phyloP scores from a whole-genome alignment of 2,329 filamentous ascomycete genomes.

The Didymella pomorum region DNA sequence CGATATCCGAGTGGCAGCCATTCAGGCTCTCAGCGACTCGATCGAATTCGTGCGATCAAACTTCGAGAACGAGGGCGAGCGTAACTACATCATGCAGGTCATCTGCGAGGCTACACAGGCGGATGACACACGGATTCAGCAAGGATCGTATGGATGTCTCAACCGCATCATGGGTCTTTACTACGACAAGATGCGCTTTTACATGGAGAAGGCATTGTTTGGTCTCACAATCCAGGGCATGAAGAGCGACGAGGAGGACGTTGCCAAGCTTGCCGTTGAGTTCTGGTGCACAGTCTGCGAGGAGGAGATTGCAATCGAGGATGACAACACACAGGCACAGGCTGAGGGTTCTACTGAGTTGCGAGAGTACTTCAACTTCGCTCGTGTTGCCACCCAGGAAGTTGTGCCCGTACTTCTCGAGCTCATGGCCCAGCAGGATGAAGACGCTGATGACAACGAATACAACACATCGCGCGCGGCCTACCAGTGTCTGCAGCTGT shows the following conservation, averaged over 20 bases:
- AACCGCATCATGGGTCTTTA: conserved; percentile 99
- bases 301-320: conserved; percentile 96
- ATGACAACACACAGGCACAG: conserved; percentile 83
- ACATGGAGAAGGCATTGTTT: conserved; percentile 99
- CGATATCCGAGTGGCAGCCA: conserved; percentile 91
- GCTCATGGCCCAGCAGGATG: conserved; percentile 94
- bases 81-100: conserved; percentile 99
- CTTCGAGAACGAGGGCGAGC: conserved; percentile 98
- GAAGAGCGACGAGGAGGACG: conserved; percentile 97
- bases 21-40: conserved; percentile 92
- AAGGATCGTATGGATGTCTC: conserved; percentile 93
- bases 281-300: conserved; percentile 99
- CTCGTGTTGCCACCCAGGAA: conserved; percentile 88
- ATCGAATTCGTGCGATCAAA: conserved; percentile 98
- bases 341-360: conserved; percentile 81
- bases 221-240: conserved; percentile 97
- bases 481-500: conserved; percentile 96
- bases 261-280: conserved; percentile 96
- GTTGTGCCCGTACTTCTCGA: conserved; percentile 90
- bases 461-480: conserved; percentile 96
- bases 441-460: conserved; percentile 95
- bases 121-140: conserved; percentile 87
- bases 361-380: conserved; percentile 95
- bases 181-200: conserved; percentile 99
- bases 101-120: conserved; percentile 99